These are phyloP conservation scores for Huiozyma sinensis DNA, from an alignment of 805 yeast species.

Conservation along the genomic window DNA sequence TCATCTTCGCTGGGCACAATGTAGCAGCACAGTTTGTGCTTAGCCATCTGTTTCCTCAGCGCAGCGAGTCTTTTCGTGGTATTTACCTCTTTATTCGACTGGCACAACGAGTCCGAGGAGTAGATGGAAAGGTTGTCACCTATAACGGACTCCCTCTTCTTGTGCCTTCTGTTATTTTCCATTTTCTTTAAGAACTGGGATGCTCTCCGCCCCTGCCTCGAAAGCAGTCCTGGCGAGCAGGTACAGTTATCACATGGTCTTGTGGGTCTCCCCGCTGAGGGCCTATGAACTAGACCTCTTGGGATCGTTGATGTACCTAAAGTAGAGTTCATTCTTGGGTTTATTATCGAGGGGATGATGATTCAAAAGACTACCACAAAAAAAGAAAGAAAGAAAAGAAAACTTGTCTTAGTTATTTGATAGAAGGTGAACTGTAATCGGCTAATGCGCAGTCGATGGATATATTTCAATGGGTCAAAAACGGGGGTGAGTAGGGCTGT, in stretches of 20 bases:
- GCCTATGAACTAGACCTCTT: neutral
- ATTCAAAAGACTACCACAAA: no score
- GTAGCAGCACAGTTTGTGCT: constrained; percentile 58
- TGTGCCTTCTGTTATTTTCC: constrained; percentile 13
- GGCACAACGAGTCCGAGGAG: constrained; percentile 32
- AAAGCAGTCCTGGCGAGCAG: constrained; percentile 72
- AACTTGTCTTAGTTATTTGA: no score
- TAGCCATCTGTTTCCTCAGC: constrained; percentile 55
- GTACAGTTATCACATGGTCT: constrained; percentile 66
- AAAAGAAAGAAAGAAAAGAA: no score
- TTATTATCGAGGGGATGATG: no score
- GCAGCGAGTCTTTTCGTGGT: constrained; percentile 49
- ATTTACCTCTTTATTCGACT: constrained; percentile 35
- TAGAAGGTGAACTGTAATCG: no score
- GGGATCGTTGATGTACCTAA: no score
- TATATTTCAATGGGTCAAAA: no score
- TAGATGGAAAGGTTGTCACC: constrained; percentile 25
- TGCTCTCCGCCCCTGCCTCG: constrained; percentile 55
- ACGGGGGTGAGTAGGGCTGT: no score
- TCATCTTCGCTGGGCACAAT: constrained; percentile 83
- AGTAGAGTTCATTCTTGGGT: no score
- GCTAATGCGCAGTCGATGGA: no score
- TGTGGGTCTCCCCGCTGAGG: constrained; percentile 15
- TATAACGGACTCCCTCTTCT: neutral
- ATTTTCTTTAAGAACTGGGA: constrained; percentile 32